Percentiles rank a stretch among this genome's conserved stretches.
phyloP scores from a whole-genome alignment of 1,284 basidiomycete genomes.

The Anthracocystis walkeri region DNA sequence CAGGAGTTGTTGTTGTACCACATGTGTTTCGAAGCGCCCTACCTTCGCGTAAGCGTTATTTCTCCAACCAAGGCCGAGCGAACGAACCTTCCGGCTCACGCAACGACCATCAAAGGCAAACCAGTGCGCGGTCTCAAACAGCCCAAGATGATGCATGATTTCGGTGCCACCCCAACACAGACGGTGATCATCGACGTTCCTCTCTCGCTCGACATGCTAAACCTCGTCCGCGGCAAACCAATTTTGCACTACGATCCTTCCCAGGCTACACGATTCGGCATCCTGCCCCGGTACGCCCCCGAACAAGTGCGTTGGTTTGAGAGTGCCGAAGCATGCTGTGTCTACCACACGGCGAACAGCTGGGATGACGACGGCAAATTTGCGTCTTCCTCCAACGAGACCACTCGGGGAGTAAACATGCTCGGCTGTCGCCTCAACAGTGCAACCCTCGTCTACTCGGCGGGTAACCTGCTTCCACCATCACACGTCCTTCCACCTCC shows the following conservation, averaged over 20 bases:
- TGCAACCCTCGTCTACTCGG: slow-evolving; percentile 72
- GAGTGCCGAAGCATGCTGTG: slow-evolving; percentile 71
- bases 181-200: slow-evolving; percentile 73
- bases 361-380: slow-evolving; percentile 69
- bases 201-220: slow-evolving; percentile 72
- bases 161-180: slow-evolving; percentile 70
- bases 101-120: slow-evolving; percentile 49
- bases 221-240: slow-evolving; percentile 71
- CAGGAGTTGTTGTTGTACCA: slow-evolving; percentile 72
- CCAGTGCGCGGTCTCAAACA: slow-evolving; percentile 59
- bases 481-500: slow-evolving; percentile 60
- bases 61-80: slow-evolving; percentile 39
- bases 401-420: slow-evolving; percentile 65
- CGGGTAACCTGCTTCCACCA: slow-evolving; percentile 70
- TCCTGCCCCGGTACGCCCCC: slow-evolving; percentile 71
- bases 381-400: slow-evolving; percentile 35
- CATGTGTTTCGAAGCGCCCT: slow-evolving; percentile 71
- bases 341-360: slow-evolving; percentile 73
- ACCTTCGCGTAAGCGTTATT: slow-evolving; percentile 71
- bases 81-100: not conserved
- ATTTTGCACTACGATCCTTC: slow-evolving; percentile 71
- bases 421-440: slow-evolving; percentile 72
- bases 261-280: slow-evolving; percentile 71
- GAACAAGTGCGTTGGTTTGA: slow-evolving; percentile 70
- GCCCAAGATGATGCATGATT: slow-evolving; percentile 73